phyloP scores from a whole-genome alignment of 352 stramenopile genomes.

The Globisporangium lucens region DNA sequence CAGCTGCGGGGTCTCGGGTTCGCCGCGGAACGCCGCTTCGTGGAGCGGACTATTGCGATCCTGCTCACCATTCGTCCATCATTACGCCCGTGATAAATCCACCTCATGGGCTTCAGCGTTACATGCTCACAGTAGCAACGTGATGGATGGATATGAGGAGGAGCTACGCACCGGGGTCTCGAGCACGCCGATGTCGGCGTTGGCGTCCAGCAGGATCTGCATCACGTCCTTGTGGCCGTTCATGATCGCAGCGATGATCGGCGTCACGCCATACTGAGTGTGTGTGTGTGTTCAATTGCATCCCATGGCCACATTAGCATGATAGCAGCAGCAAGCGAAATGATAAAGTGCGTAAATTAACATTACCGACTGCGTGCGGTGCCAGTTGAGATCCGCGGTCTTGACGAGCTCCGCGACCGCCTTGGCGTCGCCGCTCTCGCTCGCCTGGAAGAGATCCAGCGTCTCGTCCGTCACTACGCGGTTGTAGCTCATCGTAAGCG shows the following conservation, averaged over 20 bases:
- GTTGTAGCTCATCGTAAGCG: constrained; percentile 56
- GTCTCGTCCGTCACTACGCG: constrained; percentile 56
- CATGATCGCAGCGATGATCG: constrained; percentile 64
- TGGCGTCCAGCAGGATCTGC: constrained; percentile 49
- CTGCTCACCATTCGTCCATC: constrained; percentile 21
- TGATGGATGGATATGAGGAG: not conserved
- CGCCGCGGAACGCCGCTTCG: constrained; percentile 54
- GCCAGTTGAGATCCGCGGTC: constrained; percentile 67
- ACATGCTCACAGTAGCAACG: not conserved
- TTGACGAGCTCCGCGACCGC: constrained; percentile 43
- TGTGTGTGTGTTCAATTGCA: not conserved
- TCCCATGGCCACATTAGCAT: not conserved
- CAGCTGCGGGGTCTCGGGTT: constrained; percentile 46
- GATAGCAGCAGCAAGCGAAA: not conserved
- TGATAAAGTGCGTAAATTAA: not conserved
- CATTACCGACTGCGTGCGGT: constrained; percentile 54
- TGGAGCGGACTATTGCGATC: constrained; percentile 76
- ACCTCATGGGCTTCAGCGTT: not conserved
- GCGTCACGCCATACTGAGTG: constrained; percentile 63
- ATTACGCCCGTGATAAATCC: not conserved
- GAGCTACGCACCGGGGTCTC: constrained; percentile 54
- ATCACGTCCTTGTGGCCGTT: constrained; percentile 58
- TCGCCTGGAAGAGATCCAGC: constrained; percentile 54
- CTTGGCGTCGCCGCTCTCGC: constrained; percentile 47
- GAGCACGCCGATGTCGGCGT: constrained; percentile 53